phyloP scores from a whole-genome alignment of 208 protist genomes.

The Trichomonas gallinae region DNA sequence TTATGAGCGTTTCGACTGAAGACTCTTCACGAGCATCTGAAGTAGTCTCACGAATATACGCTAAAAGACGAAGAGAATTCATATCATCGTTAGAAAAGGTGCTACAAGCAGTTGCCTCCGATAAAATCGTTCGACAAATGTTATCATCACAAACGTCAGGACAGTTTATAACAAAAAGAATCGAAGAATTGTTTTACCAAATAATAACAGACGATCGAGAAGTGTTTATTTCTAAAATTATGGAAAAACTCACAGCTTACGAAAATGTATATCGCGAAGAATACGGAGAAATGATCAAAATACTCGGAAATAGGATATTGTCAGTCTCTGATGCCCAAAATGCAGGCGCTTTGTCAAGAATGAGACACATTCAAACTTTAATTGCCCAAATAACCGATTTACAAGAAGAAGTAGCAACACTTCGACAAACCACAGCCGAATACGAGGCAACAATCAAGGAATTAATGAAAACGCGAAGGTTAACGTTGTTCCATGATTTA shows the following conservation, averaged over 20 bases:
- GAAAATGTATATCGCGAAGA: not conserved
- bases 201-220: not conserved
- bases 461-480: not conserved
- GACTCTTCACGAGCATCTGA: not conserved
- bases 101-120: not conserved
- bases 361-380: not conserved
- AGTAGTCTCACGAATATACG: not conserved
- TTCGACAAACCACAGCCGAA: not conserved
- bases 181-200: not conserved
- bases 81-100: not conserved
- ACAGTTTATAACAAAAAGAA: conserved; percentile 15
- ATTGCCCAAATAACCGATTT: not conserved
- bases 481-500: not conserved
- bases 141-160: not conserved
- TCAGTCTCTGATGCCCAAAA: not conserved
- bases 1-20: not conserved
- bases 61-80: not conserved
- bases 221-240: not conserved
- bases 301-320: not conserved
- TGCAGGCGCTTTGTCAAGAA: not conserved
- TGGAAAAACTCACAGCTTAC: not conserved
- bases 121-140: conserved; percentile 18
- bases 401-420: not conserved
- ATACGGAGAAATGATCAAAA: not conserved
- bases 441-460: not conserved